These are phyloP conservation scores for Rhododendron ovatum DNA, from an alignment of 148 eudicot species.

Conservation along the genomic window DNA sequence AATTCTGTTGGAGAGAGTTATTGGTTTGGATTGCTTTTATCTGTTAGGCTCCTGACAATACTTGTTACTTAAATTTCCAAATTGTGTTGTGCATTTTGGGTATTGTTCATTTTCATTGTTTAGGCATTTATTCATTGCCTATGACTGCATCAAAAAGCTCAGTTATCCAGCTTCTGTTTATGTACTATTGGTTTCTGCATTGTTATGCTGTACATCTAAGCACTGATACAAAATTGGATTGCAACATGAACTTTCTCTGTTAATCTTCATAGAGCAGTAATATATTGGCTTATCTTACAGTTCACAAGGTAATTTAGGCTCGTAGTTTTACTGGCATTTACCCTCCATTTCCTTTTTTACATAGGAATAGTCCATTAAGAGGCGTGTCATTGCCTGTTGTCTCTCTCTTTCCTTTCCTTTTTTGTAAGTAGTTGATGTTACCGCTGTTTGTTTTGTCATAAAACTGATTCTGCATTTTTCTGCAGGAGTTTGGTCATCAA, in stretches of 20 bases:
- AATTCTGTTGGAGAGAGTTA: background rate
- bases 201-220: background rate
- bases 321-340: background rate
- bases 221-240: background rate
- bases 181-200: background rate
- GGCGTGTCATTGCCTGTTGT: background rate
- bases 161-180: background rate
- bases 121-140: background rate
- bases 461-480: slow-evolving; percentile 6
- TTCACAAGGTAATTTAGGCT: background rate
- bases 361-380: background rate
- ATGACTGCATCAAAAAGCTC: background rate
- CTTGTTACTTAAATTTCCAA: background rate
- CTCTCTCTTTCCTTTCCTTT: background rate
- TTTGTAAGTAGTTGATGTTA: background rate
- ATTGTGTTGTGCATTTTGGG: background rate
- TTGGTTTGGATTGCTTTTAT: background rate
- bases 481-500: slow-evolving; percentile 90
- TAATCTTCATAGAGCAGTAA: background rate
- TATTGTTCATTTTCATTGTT: background rate
- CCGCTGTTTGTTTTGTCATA: background rate
- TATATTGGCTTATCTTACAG: background rate
- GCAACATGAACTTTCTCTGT: background rate
- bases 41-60: background rate
- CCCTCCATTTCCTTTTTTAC: background rate